Base-by-base conservation (phyloP, 2,329 filamentous ascomycete genomes). In the Phoma sp. region DNA sequence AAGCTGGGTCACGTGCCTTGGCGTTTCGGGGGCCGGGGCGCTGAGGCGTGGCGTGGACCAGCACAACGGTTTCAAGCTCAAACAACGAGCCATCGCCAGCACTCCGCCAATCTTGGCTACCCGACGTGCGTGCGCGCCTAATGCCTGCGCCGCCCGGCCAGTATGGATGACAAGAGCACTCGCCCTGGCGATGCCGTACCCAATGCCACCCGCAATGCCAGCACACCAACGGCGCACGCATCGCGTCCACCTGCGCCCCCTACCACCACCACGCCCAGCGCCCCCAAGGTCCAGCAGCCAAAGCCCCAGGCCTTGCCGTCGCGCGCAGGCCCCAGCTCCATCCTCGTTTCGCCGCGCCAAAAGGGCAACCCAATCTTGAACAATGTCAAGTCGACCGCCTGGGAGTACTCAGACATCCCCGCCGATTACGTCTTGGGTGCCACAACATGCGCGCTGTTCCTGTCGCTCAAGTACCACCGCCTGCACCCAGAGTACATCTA, bases 401-500 rank as follows among this genome's bases (percentile, higher is more conserved):
- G 95, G 95, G 95, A 99, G 76, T 98, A 96, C 76, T 93, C 91
- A 58, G 94, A 98, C 70, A 96, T 96, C n/a, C 88, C 90, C 1
- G 91, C 94, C 29, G 95, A 99, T 77, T 99, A 96, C 74, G 89
- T 94, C 8, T 81, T 98, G 43, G 94, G 95, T 0, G 73, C 85
- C 37, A 96, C 92, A 0, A 96, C 93, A 6, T 96, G 94, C 69
- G 93, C 91, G 0, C 82, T 99, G 5, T 99, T 98, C 72, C 81
- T 99, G 37, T 96, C 91, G 43, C 84, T 99, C 50, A 99, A 98
- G 76, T 99, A 99, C 76, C 95, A 99, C 76, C 91, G 94, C 25
- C 83, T 99, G 47, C 95, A 99, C 72, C 95, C 95, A 0, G 95
- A 99, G 77, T 99, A 99, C 80, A 92, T 99, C 68, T 98, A 98